Conservation (phyloP, 2,329 filamentous ascomycete genomes). For the Lachnellula suecica region DNA sequence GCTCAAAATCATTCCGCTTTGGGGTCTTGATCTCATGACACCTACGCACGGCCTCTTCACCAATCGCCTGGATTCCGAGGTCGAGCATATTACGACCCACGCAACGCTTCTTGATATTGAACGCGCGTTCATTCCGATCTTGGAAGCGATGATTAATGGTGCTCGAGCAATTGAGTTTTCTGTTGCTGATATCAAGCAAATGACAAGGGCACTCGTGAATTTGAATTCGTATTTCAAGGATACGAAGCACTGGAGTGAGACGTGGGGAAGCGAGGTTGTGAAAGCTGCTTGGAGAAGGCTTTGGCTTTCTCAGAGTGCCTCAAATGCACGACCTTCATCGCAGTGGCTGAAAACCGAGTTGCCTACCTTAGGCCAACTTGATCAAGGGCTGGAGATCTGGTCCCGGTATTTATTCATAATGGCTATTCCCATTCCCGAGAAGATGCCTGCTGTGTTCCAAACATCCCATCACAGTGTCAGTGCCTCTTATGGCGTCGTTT, state of each 20-base stretch:
- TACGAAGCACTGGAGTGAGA: slow-evolving; percentile 43
- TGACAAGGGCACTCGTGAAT: slow-evolving; percentile 25
- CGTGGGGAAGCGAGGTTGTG: slow-evolving; percentile 45
- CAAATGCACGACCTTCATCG: slow-evolving; percentile 39
- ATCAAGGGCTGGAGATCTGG: slow-evolving; percentile 46
- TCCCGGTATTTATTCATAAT: slow-evolving; percentile 47
- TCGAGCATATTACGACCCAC: slow-evolving; percentile 43
- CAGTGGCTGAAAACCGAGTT: slow-evolving; percentile 45
- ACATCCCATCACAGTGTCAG: slow-evolving; percentile 62
- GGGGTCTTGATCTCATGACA: slow-evolving; percentile 49
- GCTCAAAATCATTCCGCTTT: slow-evolving; percentile 47
- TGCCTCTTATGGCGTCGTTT: slow-evolving; percentile 59
- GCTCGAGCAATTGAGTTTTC: slow-evolving; percentile 46
- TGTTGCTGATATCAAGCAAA: slow-evolving; percentile 44
- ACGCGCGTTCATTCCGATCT: slow-evolving; percentile 51
- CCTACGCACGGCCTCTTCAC: slow-evolving; percentile 48
- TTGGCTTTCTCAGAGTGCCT: slow-evolving; percentile 44
- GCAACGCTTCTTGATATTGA: slow-evolving; percentile 43
- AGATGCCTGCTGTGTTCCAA: slow-evolving; percentile 56
- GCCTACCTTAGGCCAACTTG: slow-evolving; percentile 45
- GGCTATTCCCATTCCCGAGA: slow-evolving; percentile 42
- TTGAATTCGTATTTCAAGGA: slow-evolving; percentile 36
- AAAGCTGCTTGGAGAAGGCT: slow-evolving; percentile 45
- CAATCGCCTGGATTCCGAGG: slow-evolving; percentile 47
- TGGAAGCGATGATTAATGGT: slow-evolving; percentile 49